phyloP scores from a whole-genome alignment of 768 basidiomycete genomes.

The Leccinum variicolor region DNA sequence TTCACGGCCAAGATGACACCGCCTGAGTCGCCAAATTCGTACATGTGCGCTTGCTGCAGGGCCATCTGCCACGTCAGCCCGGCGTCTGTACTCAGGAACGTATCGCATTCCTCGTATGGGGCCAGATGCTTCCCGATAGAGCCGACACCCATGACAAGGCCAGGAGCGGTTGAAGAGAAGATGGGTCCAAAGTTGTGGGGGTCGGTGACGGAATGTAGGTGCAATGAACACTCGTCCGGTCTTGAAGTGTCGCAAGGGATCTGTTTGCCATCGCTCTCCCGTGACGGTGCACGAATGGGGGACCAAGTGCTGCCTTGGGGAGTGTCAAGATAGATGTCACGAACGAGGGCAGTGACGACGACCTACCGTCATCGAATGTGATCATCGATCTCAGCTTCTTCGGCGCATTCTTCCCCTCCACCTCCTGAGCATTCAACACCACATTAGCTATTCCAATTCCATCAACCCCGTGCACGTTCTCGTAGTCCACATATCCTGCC shows the following conservation, averaged over 20 bases:
- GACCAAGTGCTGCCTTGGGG: conserved; percentile 70
- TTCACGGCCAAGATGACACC: conserved; percentile 79
- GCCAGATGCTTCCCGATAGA: conserved; percentile 67
- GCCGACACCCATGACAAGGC: conserved; percentile 96
- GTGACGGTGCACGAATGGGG: conserved; percentile 54
- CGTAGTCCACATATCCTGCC: conserved; percentile 89
- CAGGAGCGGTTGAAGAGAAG: conserved; percentile 94
- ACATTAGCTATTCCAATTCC: conserved; percentile 91
- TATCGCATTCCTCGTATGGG: conserved; percentile 85
- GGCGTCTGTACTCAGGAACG: conserved; percentile 88
- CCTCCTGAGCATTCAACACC: conserved; percentile 80
- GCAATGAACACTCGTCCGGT: conserved; percentile 68
- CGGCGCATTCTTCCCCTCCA: conserved; percentile 62
- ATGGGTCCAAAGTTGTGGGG: conserved; percentile 93
- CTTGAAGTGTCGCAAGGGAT: conserved; percentile 61
- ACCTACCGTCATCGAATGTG: conserved; percentile 83
- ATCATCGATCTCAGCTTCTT: conserved; percentile 78
- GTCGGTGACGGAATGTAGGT: conserved; percentile 88
- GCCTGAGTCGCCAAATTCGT: conserved; percentile 92
- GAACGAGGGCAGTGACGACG: background rate
- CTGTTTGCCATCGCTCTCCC: conserved; percentile 58
- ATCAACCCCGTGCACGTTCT: conserved; percentile 80
- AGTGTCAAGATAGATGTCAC: background rate
- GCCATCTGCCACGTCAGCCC: conserved; percentile 86
- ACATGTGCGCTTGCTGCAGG: conserved; percentile 75